Evolutionary conservation across 192 early-diverging fungal species (phyloP).

Genomic region (Geranomyces variabilis): DNA sequence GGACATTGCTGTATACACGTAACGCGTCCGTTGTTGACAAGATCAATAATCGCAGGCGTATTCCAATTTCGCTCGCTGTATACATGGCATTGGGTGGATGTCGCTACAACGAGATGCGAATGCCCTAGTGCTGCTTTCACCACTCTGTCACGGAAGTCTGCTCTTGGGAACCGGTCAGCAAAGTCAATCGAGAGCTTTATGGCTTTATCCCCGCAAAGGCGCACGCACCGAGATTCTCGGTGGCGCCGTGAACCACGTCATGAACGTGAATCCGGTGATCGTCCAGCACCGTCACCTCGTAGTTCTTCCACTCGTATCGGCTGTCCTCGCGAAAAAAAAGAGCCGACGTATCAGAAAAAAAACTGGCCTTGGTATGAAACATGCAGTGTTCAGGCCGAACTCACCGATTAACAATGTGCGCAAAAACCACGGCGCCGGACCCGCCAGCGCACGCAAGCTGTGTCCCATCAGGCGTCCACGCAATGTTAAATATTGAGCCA

Average conservation of each 20-base stretch:
- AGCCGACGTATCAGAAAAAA: neutral
- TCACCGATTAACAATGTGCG: conserved; percentile 55
- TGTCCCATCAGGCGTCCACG: conserved; percentile 66
- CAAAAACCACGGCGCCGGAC: conserved; percentile 57
- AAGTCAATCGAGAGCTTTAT: neutral
- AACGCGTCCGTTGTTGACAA: conserved; percentile 58
- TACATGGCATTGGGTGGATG: conserved; percentile 59
- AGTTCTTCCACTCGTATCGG: conserved; percentile 61
- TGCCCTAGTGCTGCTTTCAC: conserved; percentile 56
- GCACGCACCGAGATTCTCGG: conserved; percentile 49
- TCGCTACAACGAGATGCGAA: conserved; percentile 54
- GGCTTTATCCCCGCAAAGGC: too few species aligned
- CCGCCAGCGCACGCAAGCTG: conserved; percentile 61
- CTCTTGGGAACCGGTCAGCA: too few species aligned
- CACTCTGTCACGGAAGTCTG: conserved; percentile 62
- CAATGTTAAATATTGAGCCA: conserved; percentile 59
- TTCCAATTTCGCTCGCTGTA: conserved; percentile 66
- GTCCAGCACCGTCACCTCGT: conserved; percentile 59
- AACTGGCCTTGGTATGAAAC: neutral
- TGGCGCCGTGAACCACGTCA: conserved; percentile 51
- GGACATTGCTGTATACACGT: conserved; percentile 60
- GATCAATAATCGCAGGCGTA: conserved; percentile 59
- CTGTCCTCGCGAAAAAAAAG: conserved; percentile 23
- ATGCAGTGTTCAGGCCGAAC: neutral
- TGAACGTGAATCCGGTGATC: conserved; percentile 55